Base-by-base conservation (phyloP, 805 yeast genomes). In the Sugiyamaella valdiviana region DNA sequence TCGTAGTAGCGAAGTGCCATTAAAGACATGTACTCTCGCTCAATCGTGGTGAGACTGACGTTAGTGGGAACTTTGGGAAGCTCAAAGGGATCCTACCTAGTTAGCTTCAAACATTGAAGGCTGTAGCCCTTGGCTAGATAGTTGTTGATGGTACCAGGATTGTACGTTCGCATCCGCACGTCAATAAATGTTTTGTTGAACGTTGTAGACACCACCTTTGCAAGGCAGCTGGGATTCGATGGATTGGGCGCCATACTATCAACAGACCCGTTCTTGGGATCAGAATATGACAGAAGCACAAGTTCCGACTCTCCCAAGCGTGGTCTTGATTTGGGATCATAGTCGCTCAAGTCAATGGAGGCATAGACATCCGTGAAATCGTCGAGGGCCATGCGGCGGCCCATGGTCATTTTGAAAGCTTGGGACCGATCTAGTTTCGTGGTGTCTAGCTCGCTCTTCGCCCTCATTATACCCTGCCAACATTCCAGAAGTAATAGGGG, bases 401-500 rank as follows among this genome's bases (percentile, higher is more conserved):
- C 97, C 16, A 90, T 70, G 2, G 78, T 69, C 2, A 90, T 57
- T 24, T 74, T 75, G 62, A 90, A 83, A 0, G 32, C 32, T n/a
- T 26, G 95, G 89, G 4, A 58, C 66, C 43, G 76, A 77, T 32
- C 61, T 60, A 1, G 47, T 3, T 7, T 76, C 76, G 14, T 70
- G 32, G 4, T n/a, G 9, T 26, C 32, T n/a, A 26, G 68, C 15
- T 85, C 78, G 44, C 78, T 79, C 53, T 84, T 80, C 0, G 93
- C 80, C 3, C 86, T 74, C 55, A 80, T 83, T 22, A 93, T 77
- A 0, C 87, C 84, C 60, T 90, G 95, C 97, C 98, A 95, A 54
- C 95, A 85, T 67, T 93, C 99, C 37, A 91, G 67, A 62, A 90
- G 67, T 39, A 93, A 68, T 39, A 93, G 71, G 0, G 99, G 99